These are phyloP conservation scores for Begonia peltatifolia DNA, from an alignment of 306 rosid species.

Conservation along the genomic window DNA sequence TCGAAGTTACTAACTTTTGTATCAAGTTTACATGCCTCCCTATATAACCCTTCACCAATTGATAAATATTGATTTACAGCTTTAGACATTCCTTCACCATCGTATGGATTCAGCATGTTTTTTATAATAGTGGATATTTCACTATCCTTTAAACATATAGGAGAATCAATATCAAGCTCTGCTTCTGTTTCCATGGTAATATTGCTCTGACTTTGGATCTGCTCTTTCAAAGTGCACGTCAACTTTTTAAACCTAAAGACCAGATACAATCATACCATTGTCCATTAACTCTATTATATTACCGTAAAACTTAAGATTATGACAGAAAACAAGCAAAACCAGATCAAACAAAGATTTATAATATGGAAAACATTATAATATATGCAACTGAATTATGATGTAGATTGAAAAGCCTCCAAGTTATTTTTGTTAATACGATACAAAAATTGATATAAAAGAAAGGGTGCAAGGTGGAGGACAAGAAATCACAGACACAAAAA, in stretches of 20 bases:
- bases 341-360: no score
- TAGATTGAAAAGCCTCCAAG: no score
- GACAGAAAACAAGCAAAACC: no score
- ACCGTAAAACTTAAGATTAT: no score
- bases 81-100: slow-evolving; percentile 29
- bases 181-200: slow-evolving; percentile 22
- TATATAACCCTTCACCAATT: slow-evolving; percentile 53
- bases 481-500: no score
- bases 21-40: slow-evolving; percentile 41
- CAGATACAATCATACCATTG: slow-evolving; percentile 11
- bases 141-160: slow-evolving; percentile 20
- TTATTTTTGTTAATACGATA: no score
- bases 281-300: slow-evolving; percentile 2
- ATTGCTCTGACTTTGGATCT: slow-evolving; percentile 26
- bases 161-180: slow-evolving; percentile 28
- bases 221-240: slow-evolving; percentile 43
- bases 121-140: slow-evolving; percentile 35
- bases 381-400: no score
- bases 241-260: slow-evolving; percentile 62
- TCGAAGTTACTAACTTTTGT: slow-evolving; percentile 44
- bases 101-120: slow-evolving; percentile 47
- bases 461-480: no score
- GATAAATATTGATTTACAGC: slow-evolving; percentile 47
- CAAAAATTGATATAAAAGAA: no score
- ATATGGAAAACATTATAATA: no score